These are phyloP conservation scores for cucumber (Cucumis sativus) DNA, from an alignment of 306 rosid species.

Conservation along the genomic window DNA sequence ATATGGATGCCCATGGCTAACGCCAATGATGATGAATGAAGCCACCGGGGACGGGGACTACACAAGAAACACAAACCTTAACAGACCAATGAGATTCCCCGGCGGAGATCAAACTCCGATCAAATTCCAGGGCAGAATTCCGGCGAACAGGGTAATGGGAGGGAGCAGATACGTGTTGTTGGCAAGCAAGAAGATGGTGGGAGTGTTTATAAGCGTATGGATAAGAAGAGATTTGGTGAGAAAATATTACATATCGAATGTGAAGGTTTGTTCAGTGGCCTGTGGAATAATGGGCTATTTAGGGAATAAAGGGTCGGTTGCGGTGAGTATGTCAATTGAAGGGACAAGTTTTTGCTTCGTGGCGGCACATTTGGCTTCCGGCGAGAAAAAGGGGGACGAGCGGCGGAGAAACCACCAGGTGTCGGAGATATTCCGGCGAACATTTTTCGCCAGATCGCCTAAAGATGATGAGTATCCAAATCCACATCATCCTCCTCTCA, in stretches of 20 bases:
- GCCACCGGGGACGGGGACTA: slow-evolving; percentile 21
- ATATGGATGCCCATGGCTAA: slow-evolving; percentile 37
- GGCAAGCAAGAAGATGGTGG: slow-evolving; percentile 94
- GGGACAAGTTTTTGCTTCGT: slow-evolving; percentile 90
- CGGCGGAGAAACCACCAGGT: slow-evolving; percentile 69
- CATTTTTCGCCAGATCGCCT: slow-evolving; percentile 38
- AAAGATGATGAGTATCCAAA: slow-evolving; percentile 21
- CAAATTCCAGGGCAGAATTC: slow-evolving; percentile 11
- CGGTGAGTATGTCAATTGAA: slow-evolving; percentile 79
- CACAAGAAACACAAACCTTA: not conserved
- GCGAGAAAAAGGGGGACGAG: slow-evolving; percentile 84
- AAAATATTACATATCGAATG: slow-evolving; percentile 49
- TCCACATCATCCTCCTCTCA: slow-evolving; percentile 28
- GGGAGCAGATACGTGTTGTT: slow-evolving; percentile 36
- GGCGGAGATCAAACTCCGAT: slow-evolving; percentile 7
- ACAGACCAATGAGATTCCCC: slow-evolving; percentile 10
- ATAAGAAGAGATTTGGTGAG: slow-evolving; percentile 39
- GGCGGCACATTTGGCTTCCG: slow-evolving; percentile 77
- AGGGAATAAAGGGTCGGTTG: slow-evolving; percentile 88
- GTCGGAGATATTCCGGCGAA: slow-evolving; percentile 62
- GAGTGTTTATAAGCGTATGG: slow-evolving; percentile 87
- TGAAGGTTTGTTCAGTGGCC: slow-evolving; percentile 73
- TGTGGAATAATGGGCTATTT: slow-evolving; percentile 96
- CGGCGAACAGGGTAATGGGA: slow-evolving; percentile 1
- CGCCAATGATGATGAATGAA: slow-evolving; percentile 32